Evolutionary conservation across 1,284 basidiomycete species (phyloP).

Genomic region (Ustilago crameri): DNA sequence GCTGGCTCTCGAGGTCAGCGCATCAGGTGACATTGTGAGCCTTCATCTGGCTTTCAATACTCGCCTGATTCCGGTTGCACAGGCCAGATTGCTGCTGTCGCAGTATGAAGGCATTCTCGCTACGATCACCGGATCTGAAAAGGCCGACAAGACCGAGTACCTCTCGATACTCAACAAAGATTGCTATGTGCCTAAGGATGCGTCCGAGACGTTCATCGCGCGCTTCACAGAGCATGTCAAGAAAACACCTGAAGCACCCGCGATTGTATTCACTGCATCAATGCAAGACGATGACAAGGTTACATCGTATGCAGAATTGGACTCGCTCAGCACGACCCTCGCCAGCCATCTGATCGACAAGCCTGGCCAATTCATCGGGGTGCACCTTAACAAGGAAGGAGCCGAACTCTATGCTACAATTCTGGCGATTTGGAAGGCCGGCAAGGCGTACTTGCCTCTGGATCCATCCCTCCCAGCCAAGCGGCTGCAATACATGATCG

Average conservation of each 20-base stretch:
- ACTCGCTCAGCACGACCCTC: slow-evolving; percentile 42
- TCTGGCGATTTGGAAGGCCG: slow-evolving; percentile 64
- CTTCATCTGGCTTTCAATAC: slow-evolving; percentile 49
- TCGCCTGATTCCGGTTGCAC: slow-evolving; percentile 31
- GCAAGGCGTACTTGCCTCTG: slow-evolving; percentile 61
- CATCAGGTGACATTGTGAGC: slow-evolving; percentile 26
- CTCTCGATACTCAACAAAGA: slow-evolving; percentile 43
- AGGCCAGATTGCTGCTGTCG: slow-evolving; percentile 47
- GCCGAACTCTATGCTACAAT: slow-evolving; percentile 55
- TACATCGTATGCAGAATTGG: slow-evolving; percentile 55
- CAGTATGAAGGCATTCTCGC: slow-evolving; percentile 46
- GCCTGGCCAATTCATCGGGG: slow-evolving; percentile 37
- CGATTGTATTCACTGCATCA: slow-evolving; percentile 45
- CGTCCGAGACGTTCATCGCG: slow-evolving; percentile 44
- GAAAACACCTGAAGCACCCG: slow-evolving; percentile 38
- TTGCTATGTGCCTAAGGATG: slow-evolving; percentile 28
- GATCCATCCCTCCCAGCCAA: slow-evolving; percentile 61
- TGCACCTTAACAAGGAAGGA: slow-evolving; percentile 56
- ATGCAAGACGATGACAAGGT: slow-evolving; percentile 24
- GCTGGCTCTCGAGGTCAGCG: slow-evolving; percentile 55
- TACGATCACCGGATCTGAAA: neutral
- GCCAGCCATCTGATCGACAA: slow-evolving; percentile 34
- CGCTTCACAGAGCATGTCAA: slow-evolving; percentile 41
- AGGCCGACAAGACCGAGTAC: neutral
- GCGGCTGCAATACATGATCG: slow-evolving; percentile 61